Conservation (phyloP, 2,329 filamentous ascomycete species). For the Lizonia empirigonia region DNA sequence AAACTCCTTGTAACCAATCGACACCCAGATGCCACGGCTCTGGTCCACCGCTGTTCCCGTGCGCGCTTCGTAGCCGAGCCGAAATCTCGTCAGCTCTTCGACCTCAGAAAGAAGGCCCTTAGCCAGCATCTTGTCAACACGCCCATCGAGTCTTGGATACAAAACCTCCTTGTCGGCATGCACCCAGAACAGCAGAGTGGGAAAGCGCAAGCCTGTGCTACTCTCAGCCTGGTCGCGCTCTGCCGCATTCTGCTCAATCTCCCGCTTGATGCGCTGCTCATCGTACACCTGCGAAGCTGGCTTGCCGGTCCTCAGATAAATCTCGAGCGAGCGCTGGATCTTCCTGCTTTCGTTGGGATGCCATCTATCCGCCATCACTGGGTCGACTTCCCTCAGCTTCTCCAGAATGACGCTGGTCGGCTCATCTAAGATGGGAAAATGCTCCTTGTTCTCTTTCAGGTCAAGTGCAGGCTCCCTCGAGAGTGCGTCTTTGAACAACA, state of each 20-base stretch:
- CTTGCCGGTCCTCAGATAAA: slow-evolving; percentile 81
- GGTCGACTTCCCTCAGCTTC: slow-evolving; percentile 80
- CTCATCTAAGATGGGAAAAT: slow-evolving; percentile 72
- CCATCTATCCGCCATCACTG: slow-evolving; percentile 87
- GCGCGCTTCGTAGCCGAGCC: slow-evolving; percentile 51
- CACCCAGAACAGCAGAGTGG: slow-evolving; percentile 82
- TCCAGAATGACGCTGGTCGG: slow-evolving; percentile 73
- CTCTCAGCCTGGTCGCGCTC: not conserved
- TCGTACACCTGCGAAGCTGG: slow-evolving; percentile 86
- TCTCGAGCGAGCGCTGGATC: slow-evolving; percentile 86
- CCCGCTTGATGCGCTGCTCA: slow-evolving; percentile 63
- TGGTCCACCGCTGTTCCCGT: slow-evolving; percentile 67
- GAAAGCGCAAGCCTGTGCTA: slow-evolving; percentile 53
- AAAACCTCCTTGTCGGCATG: slow-evolving; percentile 74
- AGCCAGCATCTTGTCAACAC: slow-evolving; percentile 84
- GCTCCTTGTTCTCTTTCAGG: slow-evolving; percentile 27
- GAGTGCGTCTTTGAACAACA: slow-evolving; percentile 79
- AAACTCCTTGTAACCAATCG: slow-evolving; percentile 95
- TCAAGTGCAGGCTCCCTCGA: slow-evolving; percentile 54
- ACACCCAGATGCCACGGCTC: slow-evolving; percentile 89
- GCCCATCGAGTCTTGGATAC: slow-evolving; percentile 70
- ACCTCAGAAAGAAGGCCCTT: slow-evolving; percentile 69
- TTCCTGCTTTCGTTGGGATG: slow-evolving; percentile 92
- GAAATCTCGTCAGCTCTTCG: slow-evolving; percentile 57
- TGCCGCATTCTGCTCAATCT: slow-evolving; percentile 28